Evolutionary conservation across 2,329 filamentous ascomycete species (phyloP).

Genomic region (Tolypocladium tropicale): DNA sequence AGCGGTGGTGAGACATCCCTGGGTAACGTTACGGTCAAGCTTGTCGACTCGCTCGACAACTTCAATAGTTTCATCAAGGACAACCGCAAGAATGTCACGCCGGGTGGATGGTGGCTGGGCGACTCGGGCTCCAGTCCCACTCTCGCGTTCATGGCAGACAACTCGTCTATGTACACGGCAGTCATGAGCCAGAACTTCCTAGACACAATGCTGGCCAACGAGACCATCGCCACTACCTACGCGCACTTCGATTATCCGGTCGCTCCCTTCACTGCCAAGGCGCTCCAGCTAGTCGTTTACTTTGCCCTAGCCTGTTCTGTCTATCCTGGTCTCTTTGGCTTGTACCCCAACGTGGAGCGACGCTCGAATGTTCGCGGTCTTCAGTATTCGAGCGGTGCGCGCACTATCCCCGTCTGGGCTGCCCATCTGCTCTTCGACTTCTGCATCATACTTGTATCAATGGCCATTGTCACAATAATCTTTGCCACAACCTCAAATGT

Average conservation of each 20-base stretch:
- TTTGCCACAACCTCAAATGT: constrained; percentile 54
- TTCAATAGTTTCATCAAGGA: constrained; percentile 57
- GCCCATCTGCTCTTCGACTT: constrained; percentile 79
- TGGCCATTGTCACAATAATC: constrained; percentile 56
- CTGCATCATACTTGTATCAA: constrained; percentile 54
- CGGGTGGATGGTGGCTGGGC: constrained; percentile 65
- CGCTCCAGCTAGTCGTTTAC: constrained; percentile 74
- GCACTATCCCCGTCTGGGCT: constrained; percentile 72
- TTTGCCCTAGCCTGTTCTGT: constrained; percentile 68
- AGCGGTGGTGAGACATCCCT: constrained; percentile 2
- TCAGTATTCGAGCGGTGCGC: constrained; percentile 86
- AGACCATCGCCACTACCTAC: constrained; percentile 61
- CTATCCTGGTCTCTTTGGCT: constrained; percentile 76
- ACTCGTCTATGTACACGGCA: constrained; percentile 38
- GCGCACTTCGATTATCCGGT: constrained; percentile 68
- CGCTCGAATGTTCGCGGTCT: constrained; percentile 69
- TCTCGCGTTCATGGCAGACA: constrained; percentile 61
- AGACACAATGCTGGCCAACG: constrained; percentile 54
- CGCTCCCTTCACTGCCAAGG: constrained; percentile 56
- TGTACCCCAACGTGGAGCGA: constrained; percentile 83
- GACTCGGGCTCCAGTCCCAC: constrained; percentile 50
- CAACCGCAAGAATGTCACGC: constrained; percentile 58
- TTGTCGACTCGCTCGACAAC: constrained; percentile 53
- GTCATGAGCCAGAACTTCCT: constrained; percentile 57
- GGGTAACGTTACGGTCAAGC: constrained; percentile 16